Conservation (phyloP, 2,329 filamentous ascomycete genomes). For the Blumeria hordei region DNA sequence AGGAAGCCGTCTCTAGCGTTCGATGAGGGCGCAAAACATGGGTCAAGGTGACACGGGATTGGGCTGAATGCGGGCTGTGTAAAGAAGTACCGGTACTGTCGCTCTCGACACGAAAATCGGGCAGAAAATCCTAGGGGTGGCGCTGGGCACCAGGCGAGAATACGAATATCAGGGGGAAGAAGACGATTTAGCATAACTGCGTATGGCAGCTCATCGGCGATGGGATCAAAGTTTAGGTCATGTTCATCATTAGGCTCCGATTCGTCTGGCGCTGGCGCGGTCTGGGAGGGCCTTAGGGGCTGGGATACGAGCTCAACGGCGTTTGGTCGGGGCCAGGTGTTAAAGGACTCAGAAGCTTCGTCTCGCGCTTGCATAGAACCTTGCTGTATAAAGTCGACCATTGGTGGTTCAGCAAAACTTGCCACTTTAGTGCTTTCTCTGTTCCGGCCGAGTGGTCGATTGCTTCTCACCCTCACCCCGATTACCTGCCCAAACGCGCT, state of each 20-base stretch:
- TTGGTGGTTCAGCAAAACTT: not conserved
- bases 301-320: conserved; percentile 10
- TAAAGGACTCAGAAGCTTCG: conserved; percentile 4
- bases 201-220: conserved; percentile 67
- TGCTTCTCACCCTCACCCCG: conserved; percentile 59
- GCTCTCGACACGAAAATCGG: conserved; percentile 74
- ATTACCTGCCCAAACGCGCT: conserved; percentile 95
- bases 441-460: conserved; percentile 29
- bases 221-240: conserved; percentile 31
- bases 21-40: conserved; percentile 11
- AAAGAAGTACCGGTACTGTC: conserved; percentile 92
- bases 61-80: conserved; percentile 75
- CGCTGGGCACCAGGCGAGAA: conserved; percentile 79
- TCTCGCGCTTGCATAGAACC: not conserved
- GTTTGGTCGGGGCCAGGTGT: conserved; percentile 10
- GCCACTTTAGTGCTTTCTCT: conserved; percentile 6
- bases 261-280: conserved; percentile 5
- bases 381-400: not conserved
- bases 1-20: conserved; percentile 45
- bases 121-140: conserved; percentile 66
- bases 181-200: conserved; percentile 63
- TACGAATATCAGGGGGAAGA: conserved; percentile 67
- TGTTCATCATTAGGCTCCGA: conserved; percentile 11
- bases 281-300: conserved; percentile 7
- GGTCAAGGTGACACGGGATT: conserved; percentile 27